Evolutionary conservation across 768 basidiomycete species (phyloP).

Genomic region (Boletellus emodensis): DNA sequence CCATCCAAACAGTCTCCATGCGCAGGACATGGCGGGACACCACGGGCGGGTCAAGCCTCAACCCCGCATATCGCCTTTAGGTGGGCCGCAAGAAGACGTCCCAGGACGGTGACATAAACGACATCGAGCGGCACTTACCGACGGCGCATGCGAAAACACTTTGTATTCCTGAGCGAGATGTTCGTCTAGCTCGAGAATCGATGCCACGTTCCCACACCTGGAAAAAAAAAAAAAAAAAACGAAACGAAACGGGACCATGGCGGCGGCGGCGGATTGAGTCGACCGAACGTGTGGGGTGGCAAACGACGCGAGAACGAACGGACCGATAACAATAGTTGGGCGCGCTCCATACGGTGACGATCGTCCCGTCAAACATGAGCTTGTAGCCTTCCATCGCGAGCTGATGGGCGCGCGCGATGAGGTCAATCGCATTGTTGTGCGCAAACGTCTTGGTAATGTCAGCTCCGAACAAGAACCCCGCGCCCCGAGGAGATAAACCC

Average conservation of each 20-base stretch:
- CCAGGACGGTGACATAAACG: constrained; percentile 14
- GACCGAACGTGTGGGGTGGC: too few relatives aligned
- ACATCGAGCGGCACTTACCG: constrained; percentile 46
- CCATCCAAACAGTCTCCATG: too few relatives aligned
- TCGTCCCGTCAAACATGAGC: constrained; percentile 91
- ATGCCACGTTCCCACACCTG: constrained; percentile 95
- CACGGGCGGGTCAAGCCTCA: constrained; percentile 7
- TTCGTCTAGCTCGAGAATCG: constrained; percentile 92
- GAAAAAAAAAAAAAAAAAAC: constrained; percentile 6
- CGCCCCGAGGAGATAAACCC: constrained; percentile 97
- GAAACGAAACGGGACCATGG: too few relatives aligned
- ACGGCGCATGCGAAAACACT: constrained; percentile 86
- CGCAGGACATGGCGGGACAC: not conserved
- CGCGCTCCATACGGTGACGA: constrained; percentile 98
- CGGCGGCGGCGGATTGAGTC: too few relatives aligned
- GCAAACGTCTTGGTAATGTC: constrained; percentile 89
- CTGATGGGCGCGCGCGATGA: constrained; percentile 96
- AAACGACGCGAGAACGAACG: too few relatives aligned
- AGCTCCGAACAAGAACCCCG: constrained; percentile 91
- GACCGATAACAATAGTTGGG: constrained; percentile 99
- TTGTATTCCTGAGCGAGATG: constrained; percentile 92
- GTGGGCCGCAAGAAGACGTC: constrained; percentile 7
- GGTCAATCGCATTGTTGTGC: constrained; percentile 87
- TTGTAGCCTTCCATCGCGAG: constrained; percentile 98
- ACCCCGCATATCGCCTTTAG: constrained; percentile 29